Evolutionary conservation across 108 stramenopile genomes (phyloP).

Genomic region (Nannochloropsis oceanica): DNA sequence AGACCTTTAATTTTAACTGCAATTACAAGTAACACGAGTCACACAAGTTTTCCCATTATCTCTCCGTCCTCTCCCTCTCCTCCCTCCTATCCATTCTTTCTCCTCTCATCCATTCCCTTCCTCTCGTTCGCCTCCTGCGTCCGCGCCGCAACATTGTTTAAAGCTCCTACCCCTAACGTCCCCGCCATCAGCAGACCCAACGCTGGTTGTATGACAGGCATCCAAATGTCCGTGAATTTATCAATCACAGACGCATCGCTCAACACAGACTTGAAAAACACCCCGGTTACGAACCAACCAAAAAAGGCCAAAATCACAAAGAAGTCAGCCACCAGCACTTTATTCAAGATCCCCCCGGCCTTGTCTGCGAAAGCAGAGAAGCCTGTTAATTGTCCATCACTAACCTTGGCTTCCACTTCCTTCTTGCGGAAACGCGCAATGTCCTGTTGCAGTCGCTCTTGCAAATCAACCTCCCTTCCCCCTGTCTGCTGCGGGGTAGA

Average conservation of each 20-base stretch:
- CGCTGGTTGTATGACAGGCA: constrained; percentile 59
- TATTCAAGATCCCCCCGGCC: constrained; percentile 42
- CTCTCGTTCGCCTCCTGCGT: neutral
- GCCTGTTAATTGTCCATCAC: neutral
- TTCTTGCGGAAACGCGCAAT: neutral
- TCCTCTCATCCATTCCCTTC: neutral
- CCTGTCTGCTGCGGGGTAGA: neutral
- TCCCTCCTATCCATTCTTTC: no score
- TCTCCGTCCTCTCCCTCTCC: no score
- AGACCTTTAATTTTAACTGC: no score
- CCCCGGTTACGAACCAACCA: constrained; percentile 69
- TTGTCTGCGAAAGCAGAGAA: neutral
- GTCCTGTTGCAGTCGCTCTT: neutral
- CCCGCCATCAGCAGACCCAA: constrained; percentile 66
- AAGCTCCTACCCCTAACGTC: constrained; percentile 20
- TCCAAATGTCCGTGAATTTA: constrained; percentile 64
- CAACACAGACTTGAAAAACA: constrained; percentile 55
- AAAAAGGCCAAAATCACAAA: constrained; percentile 66
- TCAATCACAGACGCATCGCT: constrained; percentile 69
- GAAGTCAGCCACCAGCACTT: constrained; percentile 75
- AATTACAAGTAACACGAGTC: no score
- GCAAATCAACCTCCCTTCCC: neutral
- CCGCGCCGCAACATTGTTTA: neutral
- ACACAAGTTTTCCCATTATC: no score
- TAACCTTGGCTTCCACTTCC: neutral